Evolutionary conservation across 2,329 filamentous ascomycete species (phyloP), one percentile per base, ranked within the genome.

Genomic region (Penicillium sp.): DNA sequence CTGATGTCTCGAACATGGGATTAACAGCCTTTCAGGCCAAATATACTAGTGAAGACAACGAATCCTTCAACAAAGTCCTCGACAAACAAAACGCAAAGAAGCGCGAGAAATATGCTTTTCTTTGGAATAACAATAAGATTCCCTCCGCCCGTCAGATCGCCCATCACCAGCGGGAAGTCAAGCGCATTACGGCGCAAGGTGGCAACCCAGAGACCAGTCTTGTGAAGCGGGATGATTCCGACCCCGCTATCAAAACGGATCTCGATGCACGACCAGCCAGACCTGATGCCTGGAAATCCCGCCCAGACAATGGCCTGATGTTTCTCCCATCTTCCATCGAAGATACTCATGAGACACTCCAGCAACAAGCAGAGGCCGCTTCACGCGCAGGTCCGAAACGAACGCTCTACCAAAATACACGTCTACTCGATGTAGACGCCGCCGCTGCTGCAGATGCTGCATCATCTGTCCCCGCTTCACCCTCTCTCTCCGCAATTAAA

Each of bases 1-100:
- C 92, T 19, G 89, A 96, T 73, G 87, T 78, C 2, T 74, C 89
- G 45, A 89, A 89, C 68, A 87, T 98, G 82, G 93, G 89, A 61
- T 83, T 99, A 1, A 87, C 89, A 56, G 86, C 89, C 1, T 99
- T 97, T 71, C 95, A 99, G 73, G 85, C 90, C 3, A 94, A 91
- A 68, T 98, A 97, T 78, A 99, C 94, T 1, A 97, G 92, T 71
- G 95, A 99, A 76, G 95, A 99, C 75, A 98, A 98, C 73, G 95
- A 97, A 74, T 96, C 91, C 69, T 98, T 99, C 80, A 96, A 97
- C 77, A 90, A 89, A 69, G 83, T 99, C 1, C 81, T 98, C 30
- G 95, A 99, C 78, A 91, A 89, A 71, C 92, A 97, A 72, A 99
- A 97, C 72, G 84, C 88, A 63, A 94, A 93, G 75, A 86, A 84